These are phyloP conservation scores for Daldinia bambusicola DNA, from an alignment of 495 filamentous ascomycete species.

Conservation along the genomic window DNA sequence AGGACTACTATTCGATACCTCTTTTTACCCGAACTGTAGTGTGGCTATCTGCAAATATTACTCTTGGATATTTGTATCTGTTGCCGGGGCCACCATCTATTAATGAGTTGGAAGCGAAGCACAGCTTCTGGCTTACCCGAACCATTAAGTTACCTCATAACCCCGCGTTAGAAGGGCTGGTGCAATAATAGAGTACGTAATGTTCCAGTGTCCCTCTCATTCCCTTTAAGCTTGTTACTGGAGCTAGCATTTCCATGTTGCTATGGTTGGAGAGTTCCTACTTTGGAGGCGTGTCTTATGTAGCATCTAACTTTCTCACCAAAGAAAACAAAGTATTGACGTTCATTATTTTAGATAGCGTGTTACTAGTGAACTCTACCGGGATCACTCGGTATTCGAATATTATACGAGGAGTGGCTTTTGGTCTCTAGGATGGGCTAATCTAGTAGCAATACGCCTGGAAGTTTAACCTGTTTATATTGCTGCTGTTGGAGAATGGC, in stretches of 20 bases:
- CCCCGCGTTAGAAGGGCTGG: neutral
- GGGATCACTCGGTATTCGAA: neutral
- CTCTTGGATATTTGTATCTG: constrained; percentile 2
- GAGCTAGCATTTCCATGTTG: neutral
- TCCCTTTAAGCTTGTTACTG: neutral
- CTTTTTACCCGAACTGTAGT: neutral
- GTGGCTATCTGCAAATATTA: neutral
- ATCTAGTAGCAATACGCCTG: neutral
- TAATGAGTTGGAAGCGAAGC: neutral
- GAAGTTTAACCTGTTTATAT: neutral
- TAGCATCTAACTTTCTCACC: neutral
- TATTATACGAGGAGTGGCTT: neutral
- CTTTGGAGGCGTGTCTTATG: neutral
- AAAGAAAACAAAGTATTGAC: neutral
- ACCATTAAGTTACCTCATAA: neutral
- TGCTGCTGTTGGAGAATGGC: neutral
- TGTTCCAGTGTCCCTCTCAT: neutral
- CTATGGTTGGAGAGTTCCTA: neutral
- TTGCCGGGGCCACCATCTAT: neutral
- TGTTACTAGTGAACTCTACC: neutral
- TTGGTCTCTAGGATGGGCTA: neutral
- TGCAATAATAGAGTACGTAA: neutral
- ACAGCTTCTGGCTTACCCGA: constrained; percentile 1
- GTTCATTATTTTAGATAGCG: neutral
- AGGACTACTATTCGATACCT: neutral